A percentile compares a stretch with the other conserved stretches of the same genome.
Conservation (phyloP, 2,329 filamentous ascomycete genomes). For the Metarhizium humberi region DNA sequence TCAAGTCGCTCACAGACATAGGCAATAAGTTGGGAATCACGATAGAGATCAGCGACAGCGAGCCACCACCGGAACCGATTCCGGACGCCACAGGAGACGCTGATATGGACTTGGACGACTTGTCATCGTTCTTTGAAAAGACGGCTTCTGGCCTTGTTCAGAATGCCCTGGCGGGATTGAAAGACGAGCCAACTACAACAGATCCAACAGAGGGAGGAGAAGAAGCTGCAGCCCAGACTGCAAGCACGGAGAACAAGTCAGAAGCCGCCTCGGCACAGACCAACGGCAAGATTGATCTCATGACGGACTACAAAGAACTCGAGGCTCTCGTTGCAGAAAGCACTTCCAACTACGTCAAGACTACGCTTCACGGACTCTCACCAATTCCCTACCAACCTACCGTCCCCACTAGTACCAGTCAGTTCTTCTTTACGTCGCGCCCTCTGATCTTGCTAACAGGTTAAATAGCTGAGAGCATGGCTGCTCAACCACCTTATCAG, state of each 20-base stretch:
- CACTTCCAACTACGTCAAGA: conserved; percentile 35
- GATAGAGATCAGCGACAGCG: conserved; percentile 20
- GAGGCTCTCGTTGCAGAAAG: conserved; percentile 34
- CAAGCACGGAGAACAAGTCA: conserved; percentile 17
- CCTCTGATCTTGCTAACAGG: conserved; percentile 1
- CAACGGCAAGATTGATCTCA: conserved; percentile 21
- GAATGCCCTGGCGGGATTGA: conserved; percentile 28
- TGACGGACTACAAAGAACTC: conserved; percentile 32
- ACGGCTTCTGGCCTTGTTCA: conserved; percentile 31
- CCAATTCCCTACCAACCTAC: conserved; percentile 33
- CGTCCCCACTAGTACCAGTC: conserved; percentile 29
- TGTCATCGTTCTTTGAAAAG: conserved; percentile 33
- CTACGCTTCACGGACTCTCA: conserved; percentile 32
- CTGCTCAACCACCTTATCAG: conserved; percentile 26
- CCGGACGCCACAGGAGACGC: conserved; percentile 17
- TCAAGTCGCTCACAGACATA: conserved; percentile 23
- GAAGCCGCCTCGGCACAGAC: conserved; percentile 15
- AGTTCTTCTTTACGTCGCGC: conserved; percentile 9
- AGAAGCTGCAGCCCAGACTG: conserved; percentile 13
- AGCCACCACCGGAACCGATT: conserved; percentile 17
- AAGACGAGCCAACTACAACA: conserved; percentile 14
- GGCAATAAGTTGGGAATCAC: conserved; percentile 25
- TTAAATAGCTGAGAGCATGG: conserved; percentile 20
- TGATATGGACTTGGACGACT: conserved; percentile 29
- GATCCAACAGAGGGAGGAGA: conserved; percentile 14